phyloP scores from a whole-genome alignment of 2,329 filamentous ascomycete species.

The Colletotrichum spaethianum region DNA sequence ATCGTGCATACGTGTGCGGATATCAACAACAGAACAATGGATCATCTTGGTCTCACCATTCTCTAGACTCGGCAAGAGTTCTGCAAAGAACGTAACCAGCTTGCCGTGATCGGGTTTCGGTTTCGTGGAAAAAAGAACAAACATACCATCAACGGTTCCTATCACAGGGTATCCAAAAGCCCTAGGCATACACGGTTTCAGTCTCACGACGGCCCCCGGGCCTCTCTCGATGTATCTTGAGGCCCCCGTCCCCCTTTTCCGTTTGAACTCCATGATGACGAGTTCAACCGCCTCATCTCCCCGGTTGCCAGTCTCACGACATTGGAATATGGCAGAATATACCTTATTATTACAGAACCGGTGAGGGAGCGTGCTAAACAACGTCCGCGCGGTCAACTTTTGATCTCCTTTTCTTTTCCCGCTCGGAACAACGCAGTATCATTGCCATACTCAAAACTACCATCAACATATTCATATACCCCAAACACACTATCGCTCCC shows the following conservation, averaged over 20 bases:
- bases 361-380: neutral
- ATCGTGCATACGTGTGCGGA: constrained; percentile 4
- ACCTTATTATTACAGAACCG: constrained; percentile 31
- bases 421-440: constrained; percentile 1
- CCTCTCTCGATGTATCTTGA: constrained; percentile 8
- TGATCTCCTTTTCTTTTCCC: neutral
- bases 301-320: constrained; percentile 29
- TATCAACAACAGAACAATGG: constrained; percentile 25
- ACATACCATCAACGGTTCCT: constrained; percentile 25
- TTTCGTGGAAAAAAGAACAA: constrained; percentile 2
- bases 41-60: constrained; percentile 28
- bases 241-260: neutral
- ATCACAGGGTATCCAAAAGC: constrained; percentile 4
- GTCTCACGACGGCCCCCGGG: constrained; percentile 38
- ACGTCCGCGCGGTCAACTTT: neutral
- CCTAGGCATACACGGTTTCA: constrained; percentile 30
- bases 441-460: constrained; percentile 1
- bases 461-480: constrained; percentile 35
- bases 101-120: constrained; percentile 33
- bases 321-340: constrained; percentile 22
- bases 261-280: neutral
- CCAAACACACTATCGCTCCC: constrained; percentile 36
- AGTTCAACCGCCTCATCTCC: neutral
- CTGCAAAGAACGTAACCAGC: constrained; percentile 35
- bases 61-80: constrained; percentile 38